Conservation (phyloP, 2,329 filamentous ascomycete genomes). For the Arthrobotrys iridis region DNA sequence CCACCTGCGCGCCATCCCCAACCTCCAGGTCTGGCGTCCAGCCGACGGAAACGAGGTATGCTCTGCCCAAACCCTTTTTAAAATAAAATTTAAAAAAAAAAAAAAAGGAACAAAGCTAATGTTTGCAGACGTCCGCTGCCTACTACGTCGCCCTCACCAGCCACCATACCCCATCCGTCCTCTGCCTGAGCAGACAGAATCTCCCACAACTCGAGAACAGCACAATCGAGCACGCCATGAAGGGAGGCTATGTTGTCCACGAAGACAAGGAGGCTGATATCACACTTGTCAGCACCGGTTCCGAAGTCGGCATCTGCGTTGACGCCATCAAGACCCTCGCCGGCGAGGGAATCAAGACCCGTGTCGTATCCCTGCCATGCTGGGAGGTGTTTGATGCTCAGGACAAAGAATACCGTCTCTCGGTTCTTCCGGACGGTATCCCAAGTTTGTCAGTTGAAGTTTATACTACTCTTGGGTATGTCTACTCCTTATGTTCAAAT, state of each 20-base stretch:
- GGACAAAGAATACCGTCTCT: conserved; percentile 92
- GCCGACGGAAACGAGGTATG: conserved; percentile 74
- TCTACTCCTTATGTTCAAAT: conserved; percentile 2
- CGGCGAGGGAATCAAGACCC: conserved; percentile 85
- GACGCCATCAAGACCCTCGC: conserved; percentile 91
- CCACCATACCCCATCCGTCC: conserved; percentile 87
- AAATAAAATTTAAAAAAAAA: neutral
- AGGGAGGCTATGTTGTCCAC: conserved; percentile 92
- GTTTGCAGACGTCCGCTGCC: conserved; percentile 85
- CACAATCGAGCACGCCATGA: conserved; percentile 85
- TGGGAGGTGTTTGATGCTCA: conserved; percentile 96
- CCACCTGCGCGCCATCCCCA: conserved; percentile 98
- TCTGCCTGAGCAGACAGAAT: conserved; percentile 97
- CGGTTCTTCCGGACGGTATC: conserved; percentile 91
- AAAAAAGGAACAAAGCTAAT: conserved; percentile 12
- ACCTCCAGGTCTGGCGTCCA: conserved; percentile 99
- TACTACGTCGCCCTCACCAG: conserved; percentile 95
- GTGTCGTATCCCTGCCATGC: conserved; percentile 95
- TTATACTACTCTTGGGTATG: conserved; percentile 82
- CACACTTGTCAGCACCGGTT: conserved; percentile 93
- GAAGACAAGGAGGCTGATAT: conserved; percentile 85
- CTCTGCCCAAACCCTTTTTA: neutral
- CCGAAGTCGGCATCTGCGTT: conserved; percentile 91
- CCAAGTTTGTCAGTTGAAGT: conserved; percentile 93
- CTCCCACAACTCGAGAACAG: conserved; percentile 96